phyloP scores from a whole-genome alignment of 2,329 filamentous ascomycete genomes.

The Aspergillus sp. region DNA sequence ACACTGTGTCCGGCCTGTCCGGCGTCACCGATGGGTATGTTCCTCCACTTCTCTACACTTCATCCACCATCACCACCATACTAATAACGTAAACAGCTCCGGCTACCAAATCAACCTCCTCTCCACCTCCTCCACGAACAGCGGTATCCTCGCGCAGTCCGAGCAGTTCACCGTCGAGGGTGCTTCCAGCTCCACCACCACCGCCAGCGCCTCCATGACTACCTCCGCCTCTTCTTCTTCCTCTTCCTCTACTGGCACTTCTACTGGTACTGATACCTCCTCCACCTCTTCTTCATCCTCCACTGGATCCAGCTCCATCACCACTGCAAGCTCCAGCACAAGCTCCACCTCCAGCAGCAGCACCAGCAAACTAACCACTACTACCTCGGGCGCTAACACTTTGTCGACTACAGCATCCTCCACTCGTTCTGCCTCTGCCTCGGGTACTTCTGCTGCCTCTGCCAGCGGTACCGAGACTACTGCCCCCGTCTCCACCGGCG shows the following conservation, averaged over 20 bases:
- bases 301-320: not conserved
- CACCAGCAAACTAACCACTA: constrained; percentile 3
- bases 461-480: constrained; percentile 8
- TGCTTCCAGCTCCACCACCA: constrained; percentile 16
- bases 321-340: not conserved
- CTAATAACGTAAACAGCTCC: constrained; percentile 18
- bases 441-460: constrained; percentile 5
- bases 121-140: constrained; percentile 35
- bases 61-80: not conserved
- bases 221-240: constrained; percentile 16
- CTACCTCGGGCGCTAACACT: constrained; percentile 15
- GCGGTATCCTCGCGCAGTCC: constrained; percentile 46
- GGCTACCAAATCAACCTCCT: constrained; percentile 46
- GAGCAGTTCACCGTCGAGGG: constrained; percentile 35
- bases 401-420: constrained; percentile 7
- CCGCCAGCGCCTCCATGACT: constrained; percentile 15
- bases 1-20: constrained; percentile 35
- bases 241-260: constrained; percentile 13
- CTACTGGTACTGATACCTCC: constrained; percentile 4
- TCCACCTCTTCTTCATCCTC: constrained; percentile 3
- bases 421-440: not conserved
- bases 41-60: not conserved
- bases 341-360: constrained; percentile 1
- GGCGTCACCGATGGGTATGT: constrained; percentile 27
- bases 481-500: not conserved